Percentiles rank a stretch among this genome's conserved stretches.
These are phyloP conservation scores for Rhodotorula glutinis DNA, from an alignment of 1,284 basidiomycete genomes.

Conservation along the genomic window DNA sequence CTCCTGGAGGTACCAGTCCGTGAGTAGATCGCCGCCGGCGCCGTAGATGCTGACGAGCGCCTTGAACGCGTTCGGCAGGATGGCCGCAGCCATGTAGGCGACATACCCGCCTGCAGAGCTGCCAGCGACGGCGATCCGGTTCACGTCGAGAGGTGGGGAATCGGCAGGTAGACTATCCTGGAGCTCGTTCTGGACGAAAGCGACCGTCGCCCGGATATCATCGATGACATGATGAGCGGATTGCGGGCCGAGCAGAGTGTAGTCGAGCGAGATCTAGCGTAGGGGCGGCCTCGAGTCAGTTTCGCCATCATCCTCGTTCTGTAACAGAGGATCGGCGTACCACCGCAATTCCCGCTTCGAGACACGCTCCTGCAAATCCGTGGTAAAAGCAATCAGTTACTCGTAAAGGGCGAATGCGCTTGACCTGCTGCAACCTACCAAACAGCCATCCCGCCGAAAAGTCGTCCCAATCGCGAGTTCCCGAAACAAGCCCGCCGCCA, in stretches of 20 bases:
- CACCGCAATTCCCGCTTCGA: neutral
- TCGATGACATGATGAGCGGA: neutral
- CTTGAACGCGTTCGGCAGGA: conserved; percentile 1
- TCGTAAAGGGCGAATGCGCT: too few species aligned
- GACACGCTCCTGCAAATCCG: neutral
- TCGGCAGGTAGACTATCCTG: neutral
- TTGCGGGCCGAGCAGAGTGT: conserved; percentile 13
- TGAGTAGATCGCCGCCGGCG: conserved; percentile 14
- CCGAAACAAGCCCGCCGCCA: conserved; percentile 9
- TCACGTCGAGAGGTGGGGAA: neutral
- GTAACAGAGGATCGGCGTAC: neutral
- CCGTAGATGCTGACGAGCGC: conserved; percentile 5
- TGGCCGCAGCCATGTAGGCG: conserved; percentile 5
- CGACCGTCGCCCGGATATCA: conserved; percentile 4
- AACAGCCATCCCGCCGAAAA: conserved; percentile 4
- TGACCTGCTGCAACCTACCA: neutral
- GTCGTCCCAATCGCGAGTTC: conserved; percentile 4
- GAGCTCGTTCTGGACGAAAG: conserved; percentile 5
- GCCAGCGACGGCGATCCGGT: neutral
- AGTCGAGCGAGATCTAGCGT: conserved; percentile 14
- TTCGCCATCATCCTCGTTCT: too few species aligned
- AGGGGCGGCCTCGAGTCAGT: too few species aligned
- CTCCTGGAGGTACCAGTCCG: conserved; percentile 9
- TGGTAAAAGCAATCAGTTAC: too few species aligned
- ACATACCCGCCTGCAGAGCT: conserved; percentile 1